Evolutionary conservation across 768 basidiomycete species (phyloP).

Genomic region (Piloderma croceum): DNA sequence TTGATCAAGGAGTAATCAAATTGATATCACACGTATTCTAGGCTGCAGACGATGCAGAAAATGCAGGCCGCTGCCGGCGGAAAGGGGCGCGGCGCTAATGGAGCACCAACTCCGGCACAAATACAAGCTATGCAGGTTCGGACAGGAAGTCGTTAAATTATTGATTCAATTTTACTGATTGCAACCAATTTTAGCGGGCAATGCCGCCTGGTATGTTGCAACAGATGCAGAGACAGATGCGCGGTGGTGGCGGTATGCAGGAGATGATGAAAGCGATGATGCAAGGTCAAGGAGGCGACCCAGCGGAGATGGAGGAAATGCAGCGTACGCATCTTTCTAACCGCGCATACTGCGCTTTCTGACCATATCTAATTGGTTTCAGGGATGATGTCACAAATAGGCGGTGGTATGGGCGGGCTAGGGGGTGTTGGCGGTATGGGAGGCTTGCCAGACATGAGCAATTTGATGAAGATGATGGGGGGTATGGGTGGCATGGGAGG

Average conservation of each 20-base stretch:
- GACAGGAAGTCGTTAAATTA: slow-evolving; percentile 4
- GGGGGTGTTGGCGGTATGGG: slow-evolving; percentile 52
- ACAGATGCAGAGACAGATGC: slow-evolving; percentile 81
- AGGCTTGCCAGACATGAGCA: too few species aligned
- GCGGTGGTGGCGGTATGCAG: slow-evolving; percentile 84
- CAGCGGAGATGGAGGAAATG: slow-evolving; percentile 92
- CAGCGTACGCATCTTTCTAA: slow-evolving; percentile 53
- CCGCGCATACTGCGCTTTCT: slow-evolving; percentile 3
- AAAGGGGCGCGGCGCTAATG: slow-evolving; percentile 79
- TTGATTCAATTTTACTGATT: slow-evolving; percentile 5
- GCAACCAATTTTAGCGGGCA: slow-evolving; percentile 50
- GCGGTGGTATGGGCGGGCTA: slow-evolving; percentile 40
- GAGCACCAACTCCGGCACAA: slow-evolving; percentile 89
- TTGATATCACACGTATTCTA: slow-evolving; percentile 20
- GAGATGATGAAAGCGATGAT: slow-evolving; percentile 99
- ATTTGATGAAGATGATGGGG: too few species aligned
- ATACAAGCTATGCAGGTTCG: slow-evolving; percentile 91
- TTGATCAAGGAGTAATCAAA: neutral
- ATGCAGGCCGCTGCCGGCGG: slow-evolving; percentile 85
- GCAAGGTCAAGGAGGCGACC: slow-evolving; percentile 88
- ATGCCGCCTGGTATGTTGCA: slow-evolving; percentile 95
- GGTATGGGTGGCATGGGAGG: slow-evolving; percentile 59
- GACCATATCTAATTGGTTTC: slow-evolving; percentile 9
- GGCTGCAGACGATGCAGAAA: slow-evolving; percentile 87
- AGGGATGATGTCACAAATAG: slow-evolving; percentile 92